phyloP scores from a whole-genome alignment of 331 rosid species.

The Quercus lobata region DNA sequence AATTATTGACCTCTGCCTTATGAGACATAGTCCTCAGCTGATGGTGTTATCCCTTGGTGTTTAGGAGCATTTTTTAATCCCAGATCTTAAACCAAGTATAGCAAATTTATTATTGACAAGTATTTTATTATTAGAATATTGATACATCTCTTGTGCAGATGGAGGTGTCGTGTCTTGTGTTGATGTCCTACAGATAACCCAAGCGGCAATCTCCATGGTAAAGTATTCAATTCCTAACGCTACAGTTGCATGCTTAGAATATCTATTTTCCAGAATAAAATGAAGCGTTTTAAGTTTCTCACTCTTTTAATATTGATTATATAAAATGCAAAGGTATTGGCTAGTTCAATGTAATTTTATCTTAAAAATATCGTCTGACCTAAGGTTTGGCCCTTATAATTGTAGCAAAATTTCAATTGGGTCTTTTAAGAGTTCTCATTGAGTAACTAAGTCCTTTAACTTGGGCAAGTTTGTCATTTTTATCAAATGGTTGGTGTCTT shows the following conservation, averaged over 20 bases:
- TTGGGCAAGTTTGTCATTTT: not conserved
- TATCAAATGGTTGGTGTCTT: not conserved
- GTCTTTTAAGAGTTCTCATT: no score
- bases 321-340: not conserved
- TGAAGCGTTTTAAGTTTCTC: not conserved
- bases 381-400: not conserved
- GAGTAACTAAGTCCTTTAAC: not conserved
- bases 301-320: not conserved
- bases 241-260: not conserved
- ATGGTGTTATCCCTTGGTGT: no score
- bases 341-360: not conserved
- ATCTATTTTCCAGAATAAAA: not conserved
- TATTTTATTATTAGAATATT: slow-evolving; percentile 11
- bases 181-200: slow-evolving; percentile 91
- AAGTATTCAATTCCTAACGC: slow-evolving; percentile 17
- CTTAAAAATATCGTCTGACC: not conserved
- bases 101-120: not conserved
- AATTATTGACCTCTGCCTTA: no score
- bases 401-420: not conserved
- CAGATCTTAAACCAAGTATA: not conserved
- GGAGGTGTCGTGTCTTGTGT: slow-evolving; percentile 73
- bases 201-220: slow-evolving; percentile 94
- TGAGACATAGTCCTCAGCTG: no score
- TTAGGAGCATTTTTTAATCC: slow-evolving; percentile 24
- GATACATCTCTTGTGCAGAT: slow-evolving; percentile 49